phyloP scores from a whole-genome alignment of 2,329 filamentous ascomycete genomes.

The Malbranchea zuffiana region DNA sequence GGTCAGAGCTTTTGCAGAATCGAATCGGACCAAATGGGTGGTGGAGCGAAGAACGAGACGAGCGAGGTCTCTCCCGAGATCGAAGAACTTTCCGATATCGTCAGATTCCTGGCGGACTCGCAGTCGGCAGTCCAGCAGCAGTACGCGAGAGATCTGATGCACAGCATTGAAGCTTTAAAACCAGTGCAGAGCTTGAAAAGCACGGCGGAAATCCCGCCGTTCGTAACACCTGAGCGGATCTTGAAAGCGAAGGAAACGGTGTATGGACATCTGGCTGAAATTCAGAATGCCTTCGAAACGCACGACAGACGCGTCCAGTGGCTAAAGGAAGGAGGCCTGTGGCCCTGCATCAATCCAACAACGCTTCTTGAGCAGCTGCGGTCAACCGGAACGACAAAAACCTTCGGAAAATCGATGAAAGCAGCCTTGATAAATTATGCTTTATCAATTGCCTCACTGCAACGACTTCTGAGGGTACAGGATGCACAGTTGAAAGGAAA shows the following conservation, averaged over 20 bases:
- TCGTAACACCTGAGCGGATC: not conserved
- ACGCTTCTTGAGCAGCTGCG: conserved; percentile 37
- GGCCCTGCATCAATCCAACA: conserved; percentile 32
- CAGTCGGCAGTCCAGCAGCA: conserved; percentile 12
- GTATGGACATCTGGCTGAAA: conserved; percentile 9
- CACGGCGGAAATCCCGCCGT: no score
- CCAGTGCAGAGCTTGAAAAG: no score
- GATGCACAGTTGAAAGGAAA: conserved; percentile 9
- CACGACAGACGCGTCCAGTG: conserved; percentile 26
- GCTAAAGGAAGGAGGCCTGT: conserved; percentile 31
- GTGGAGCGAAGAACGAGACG: no score
- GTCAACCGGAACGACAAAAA: conserved; percentile 16
- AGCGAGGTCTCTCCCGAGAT: no score
- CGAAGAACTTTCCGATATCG: conserved; percentile 5
- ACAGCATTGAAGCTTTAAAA: conserved; percentile 29
- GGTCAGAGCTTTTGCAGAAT: no score
- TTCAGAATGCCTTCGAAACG: conserved; percentile 16
- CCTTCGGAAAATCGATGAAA: conserved; percentile 9
- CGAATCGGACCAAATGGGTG: no score
- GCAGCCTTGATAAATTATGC: conserved; percentile 16
- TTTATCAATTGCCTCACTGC: conserved; percentile 20
- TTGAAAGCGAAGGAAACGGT: conserved; percentile 17
- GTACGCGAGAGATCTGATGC: conserved; percentile 30
- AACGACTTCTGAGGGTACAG: conserved; percentile 22
- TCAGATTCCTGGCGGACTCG: conserved; percentile 5